Conservation (phyloP, 2,329 filamentous ascomycete genomes). For the Fusarium incarnatum region DNA sequence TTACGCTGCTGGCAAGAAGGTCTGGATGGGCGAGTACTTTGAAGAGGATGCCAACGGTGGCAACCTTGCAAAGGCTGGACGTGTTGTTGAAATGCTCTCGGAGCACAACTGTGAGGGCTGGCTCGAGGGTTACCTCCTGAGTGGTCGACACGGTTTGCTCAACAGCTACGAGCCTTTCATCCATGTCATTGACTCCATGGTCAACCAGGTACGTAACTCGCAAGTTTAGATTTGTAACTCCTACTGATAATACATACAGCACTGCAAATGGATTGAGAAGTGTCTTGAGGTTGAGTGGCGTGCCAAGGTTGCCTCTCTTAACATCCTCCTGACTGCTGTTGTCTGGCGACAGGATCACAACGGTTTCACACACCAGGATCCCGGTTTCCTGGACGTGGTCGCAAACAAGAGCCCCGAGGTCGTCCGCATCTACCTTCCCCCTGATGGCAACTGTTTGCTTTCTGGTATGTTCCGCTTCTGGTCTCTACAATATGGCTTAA, state of each 20-base stretch:
- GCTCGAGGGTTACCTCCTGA: conserved; percentile 83
- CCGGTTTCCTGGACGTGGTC: conserved; percentile 82
- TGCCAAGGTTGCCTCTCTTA: conserved; percentile 77
- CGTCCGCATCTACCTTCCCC: conserved; percentile 83
- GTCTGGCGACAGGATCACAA: conserved; percentile 89
- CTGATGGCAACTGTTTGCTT: conserved; percentile 82
- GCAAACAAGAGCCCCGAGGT: conserved; percentile 84
- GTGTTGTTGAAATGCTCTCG: conserved; percentile 87
- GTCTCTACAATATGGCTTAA: not conserved
- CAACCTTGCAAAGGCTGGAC: conserved; percentile 74
- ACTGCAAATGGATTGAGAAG: conserved; percentile 89
- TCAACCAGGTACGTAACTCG: conserved; percentile 70
- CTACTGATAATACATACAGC: conserved; percentile 53
- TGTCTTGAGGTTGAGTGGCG: conserved; percentile 84
- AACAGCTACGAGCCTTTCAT: conserved; percentile 89
- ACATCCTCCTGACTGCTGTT: conserved; percentile 81
- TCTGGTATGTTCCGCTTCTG: conserved; percentile 55
- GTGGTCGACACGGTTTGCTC: conserved; percentile 78
- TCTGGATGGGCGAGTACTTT: conserved; percentile 83
- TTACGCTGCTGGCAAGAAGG: conserved; percentile 81
- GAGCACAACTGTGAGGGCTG: conserved; percentile 85
- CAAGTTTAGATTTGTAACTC: not conserved
- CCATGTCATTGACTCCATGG: conserved; percentile 86
- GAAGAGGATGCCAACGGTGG: conserved; percentile 80
- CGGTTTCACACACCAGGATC: conserved; percentile 85